Base-by-base conservation (phyloP, 2,329 filamentous ascomycete genomes). In the Fusarium sp. region DNA sequence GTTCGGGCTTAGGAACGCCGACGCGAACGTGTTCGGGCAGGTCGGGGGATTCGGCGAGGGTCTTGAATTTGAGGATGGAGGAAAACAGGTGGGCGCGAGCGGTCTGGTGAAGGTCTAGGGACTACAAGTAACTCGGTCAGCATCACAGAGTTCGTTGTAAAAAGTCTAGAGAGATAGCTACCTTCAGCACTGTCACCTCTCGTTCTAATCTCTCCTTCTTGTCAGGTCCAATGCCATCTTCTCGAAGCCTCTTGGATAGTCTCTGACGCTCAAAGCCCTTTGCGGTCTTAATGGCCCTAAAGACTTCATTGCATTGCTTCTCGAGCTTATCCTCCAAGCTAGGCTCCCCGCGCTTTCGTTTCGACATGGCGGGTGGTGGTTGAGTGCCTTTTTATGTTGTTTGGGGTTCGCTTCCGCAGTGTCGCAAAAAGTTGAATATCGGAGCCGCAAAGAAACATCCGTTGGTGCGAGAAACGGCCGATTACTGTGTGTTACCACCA, bases 251-350 rank as follows among this genome's bases (percentile, higher is more conserved):
- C 78, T 89, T 91, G 66, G 91, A 87, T 64, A 92, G 86, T 70
- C 94, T 92, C 81, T 95, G 93, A 47, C 92, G 87, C 82, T 95
- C 93, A 76, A 94, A 92, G 48, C 91, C 90, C 77, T 93, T 94
- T 60, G 90, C 91, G 11, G 86, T 84, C 79, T 94, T 94, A 65
- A 95, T 84, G 1, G 91, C 91, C 62, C 89, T 87, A 66, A 86
- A 86, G 9, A 95, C 83, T 37, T 90, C 85, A 75, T 88, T 89
- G 68, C 86, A 84, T 73, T 85, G 82, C 71, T 87, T 86, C 9
- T 83, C 79, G n/a, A 91, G 81, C 65, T 85, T 84, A 9, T 85
- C 82, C 9, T 85, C 81, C 47, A 89, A 79, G 60, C 77, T 81
- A 31, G 81, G 78, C 47, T 86, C 83, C 61, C 77, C 71, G 62